Conservation (phyloP, 352 stramenopile genomes). For the Pythium aristosporum region DNA sequence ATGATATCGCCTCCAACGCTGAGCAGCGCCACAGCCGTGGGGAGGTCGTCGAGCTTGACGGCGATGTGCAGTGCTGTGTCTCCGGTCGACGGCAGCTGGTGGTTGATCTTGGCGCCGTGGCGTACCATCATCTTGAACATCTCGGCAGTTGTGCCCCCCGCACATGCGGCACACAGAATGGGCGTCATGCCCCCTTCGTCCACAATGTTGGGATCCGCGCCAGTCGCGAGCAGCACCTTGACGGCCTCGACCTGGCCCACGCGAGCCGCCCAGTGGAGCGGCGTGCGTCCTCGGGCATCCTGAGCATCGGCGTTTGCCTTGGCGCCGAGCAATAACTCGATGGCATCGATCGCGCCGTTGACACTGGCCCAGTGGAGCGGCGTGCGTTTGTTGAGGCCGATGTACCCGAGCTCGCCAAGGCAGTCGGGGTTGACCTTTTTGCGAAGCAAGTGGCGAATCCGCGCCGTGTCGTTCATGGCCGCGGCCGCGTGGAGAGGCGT, state of each 20-base stretch:
- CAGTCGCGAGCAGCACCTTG: constrained; percentile 47
- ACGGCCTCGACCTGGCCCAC: constrained; percentile 74
- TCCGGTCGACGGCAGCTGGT: constrained; percentile 59
- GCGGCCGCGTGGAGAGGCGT: constrained; percentile 77
- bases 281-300: constrained; percentile 61
- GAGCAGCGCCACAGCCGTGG: constrained; percentile 67
- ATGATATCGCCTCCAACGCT: constrained; percentile 78
- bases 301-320: constrained; percentile 66
- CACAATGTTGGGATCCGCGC: constrained; percentile 66
- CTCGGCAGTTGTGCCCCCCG: constrained; percentile 55
- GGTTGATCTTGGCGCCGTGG: constrained; percentile 71
- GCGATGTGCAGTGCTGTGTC: constrained; percentile 78
- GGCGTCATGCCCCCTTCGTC: constrained; percentile 78
- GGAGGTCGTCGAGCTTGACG: constrained; percentile 77
- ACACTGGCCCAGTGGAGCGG: constrained; percentile 78
- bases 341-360: constrained; percentile 58
- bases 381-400: constrained; percentile 79
- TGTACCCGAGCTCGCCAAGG: constrained; percentile 74
- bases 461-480: constrained; percentile 62
- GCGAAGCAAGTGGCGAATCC: constrained; percentile 57
- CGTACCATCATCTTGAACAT: constrained; percentile 75
- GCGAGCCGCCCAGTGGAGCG: constrained; percentile 76
- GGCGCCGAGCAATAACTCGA: constrained; percentile 58
- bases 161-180: constrained; percentile 73
- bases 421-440: constrained; percentile 80